Conservation (phyloP, 192 early-diverging fungal genomes). For the Piromyces finnis region DNA sequence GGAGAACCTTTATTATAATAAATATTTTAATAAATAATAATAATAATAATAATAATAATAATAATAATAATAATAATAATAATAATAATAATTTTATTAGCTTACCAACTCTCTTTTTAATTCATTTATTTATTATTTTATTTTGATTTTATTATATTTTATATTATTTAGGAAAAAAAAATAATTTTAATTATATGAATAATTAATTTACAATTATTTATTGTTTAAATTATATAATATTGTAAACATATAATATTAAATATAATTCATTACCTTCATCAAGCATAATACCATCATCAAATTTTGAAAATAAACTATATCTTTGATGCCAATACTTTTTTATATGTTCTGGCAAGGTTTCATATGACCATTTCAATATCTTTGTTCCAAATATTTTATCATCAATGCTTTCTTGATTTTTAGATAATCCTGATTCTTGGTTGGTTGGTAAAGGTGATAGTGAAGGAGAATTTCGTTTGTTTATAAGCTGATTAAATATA, state of each 20-base stretch:
- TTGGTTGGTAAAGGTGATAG: too few species aligned
- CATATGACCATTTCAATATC: neutral
- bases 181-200: too few species aligned
- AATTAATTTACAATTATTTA: too few species aligned
- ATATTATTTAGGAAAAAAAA: too few species aligned
- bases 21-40: neutral
- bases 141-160: too few species aligned
- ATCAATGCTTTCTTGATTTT: neutral
- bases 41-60: neutral
- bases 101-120: too few species aligned
- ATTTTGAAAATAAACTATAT: constrained; percentile 62
- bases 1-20: constrained; percentile 77
- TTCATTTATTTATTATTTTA: too few species aligned
- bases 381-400: neutral
- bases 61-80: constrained; percentile 2
- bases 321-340: constrained; percentile 77
- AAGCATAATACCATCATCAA: constrained; percentile 61
- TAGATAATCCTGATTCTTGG: too few species aligned
- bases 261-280: constrained; percentile 70
- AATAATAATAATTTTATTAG: neutral
- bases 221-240: too few species aligned
- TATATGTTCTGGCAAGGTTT: neutral
- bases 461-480: too few species aligned
- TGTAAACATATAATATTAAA: too few species aligned
- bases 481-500: too few species aligned